Conservation (phyloP, 495 filamentous ascomycete genomes). For the Acidomyces sp. region DNA sequence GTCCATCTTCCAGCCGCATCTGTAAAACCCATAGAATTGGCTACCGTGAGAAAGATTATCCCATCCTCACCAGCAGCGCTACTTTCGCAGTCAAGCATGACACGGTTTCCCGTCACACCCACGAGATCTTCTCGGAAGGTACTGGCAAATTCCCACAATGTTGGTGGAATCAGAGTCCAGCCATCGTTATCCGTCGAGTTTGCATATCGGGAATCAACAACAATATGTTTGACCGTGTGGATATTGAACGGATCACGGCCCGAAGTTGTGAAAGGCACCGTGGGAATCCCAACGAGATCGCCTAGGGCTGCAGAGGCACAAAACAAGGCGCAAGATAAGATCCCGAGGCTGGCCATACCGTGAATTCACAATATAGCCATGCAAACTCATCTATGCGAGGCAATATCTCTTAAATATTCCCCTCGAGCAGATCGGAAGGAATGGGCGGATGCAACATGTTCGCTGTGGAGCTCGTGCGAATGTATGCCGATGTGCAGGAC, state of each 20-base stretch:
- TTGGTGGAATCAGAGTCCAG: conserved; percentile 2
- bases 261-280: not conserved
- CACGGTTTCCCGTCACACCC: not conserved
- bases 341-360: no score
- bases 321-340: not conserved
- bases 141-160: not conserved
- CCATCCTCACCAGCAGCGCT: not conserved
- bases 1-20: conserved; percentile 33
- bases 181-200: not conserved
- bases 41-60: conserved; percentile 37
- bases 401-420: no score
- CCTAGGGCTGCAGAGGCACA: not conserved
- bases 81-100: not conserved
- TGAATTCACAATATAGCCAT: no score
- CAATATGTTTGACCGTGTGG: not conserved
- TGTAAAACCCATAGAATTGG: conserved; percentile 29
- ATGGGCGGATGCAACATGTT: no score
- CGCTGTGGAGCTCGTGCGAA: no score
- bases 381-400: no score
- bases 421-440: no score
- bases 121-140: not conserved
- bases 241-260: not conserved
- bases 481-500: no score
- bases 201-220: not conserved
- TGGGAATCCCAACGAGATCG: conserved; percentile 1